These are phyloP conservation scores for Metarhizium anisopliae DNA, from an alignment of 2,329 filamentous ascomycete species.

Conservation along the genomic window DNA sequence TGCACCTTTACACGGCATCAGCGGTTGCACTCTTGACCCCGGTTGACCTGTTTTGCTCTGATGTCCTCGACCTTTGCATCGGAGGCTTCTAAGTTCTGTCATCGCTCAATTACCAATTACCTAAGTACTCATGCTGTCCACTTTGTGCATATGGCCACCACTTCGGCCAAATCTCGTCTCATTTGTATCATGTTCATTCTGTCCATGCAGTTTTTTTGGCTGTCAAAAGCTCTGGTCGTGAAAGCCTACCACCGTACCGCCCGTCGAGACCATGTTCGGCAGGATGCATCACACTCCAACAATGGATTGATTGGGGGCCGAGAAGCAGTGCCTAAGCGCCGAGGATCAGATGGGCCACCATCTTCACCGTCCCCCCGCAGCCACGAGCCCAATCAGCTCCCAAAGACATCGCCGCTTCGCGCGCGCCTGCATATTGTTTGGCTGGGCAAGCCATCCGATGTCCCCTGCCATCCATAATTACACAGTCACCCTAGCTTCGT, in stretches of 20 bases:
- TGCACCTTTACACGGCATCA: too few species aligned
- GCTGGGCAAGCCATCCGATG: conserved; percentile 6
- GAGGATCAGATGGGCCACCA: conserved; percentile 8
- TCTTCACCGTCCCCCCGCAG: conserved; percentile 11
- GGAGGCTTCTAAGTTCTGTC: too few species aligned
- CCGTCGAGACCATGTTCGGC: background rate
- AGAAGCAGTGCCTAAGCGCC: conserved; percentile 17
- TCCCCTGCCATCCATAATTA: conserved; percentile 27
- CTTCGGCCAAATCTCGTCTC: background rate
- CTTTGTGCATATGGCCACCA: background rate
- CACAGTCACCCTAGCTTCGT: conserved; percentile 10
- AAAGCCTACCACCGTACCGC: background rate
- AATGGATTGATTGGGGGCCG: conserved; percentile 7
- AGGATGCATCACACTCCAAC: background rate
- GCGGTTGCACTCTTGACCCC: too few species aligned
- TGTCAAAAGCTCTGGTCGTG: background rate
- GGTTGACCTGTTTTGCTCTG: too few species aligned
- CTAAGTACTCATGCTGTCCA: too few species aligned
- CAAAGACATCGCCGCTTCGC: conserved; percentile 22
- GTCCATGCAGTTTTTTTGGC: background rate
- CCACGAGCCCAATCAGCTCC: conserved; percentile 15
- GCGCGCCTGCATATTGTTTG: conserved; percentile 29
- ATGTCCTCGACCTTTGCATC: too few species aligned
- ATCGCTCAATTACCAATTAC: too few species aligned
- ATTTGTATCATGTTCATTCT: background rate